A percentile compares a stretch with the other conserved stretches of the same genome.
phyloP scores from a whole-genome alignment of 1,284 basidiomycete species.

The Cutaneotrichosporon daszewskae region DNA sequence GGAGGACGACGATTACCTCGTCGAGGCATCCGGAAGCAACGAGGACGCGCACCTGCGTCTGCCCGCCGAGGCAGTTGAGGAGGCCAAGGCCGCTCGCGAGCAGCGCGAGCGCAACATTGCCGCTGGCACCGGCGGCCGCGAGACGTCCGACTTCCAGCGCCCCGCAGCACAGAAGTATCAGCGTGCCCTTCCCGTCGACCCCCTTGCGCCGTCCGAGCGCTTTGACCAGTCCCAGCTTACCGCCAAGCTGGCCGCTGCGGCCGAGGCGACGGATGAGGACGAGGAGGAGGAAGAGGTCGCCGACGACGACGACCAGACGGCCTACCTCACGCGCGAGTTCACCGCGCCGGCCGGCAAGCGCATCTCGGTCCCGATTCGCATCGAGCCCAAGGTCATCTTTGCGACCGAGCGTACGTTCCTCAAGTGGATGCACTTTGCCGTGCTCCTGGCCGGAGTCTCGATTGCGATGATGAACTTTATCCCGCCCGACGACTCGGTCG shows the following conservation, averaged over 20 bases:
- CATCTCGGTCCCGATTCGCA: conserved; percentile 84
- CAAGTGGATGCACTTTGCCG: conserved; percentile 89
- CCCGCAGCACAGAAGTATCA: conserved; percentile 32
- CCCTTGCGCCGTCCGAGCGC: conserved; percentile 68
- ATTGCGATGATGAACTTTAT: conserved; percentile 87
- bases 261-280: conserved; percentile 42
- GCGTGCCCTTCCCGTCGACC: conserved; percentile 65
- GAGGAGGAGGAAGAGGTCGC: conserved; percentile 46
- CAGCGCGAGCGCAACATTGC: conserved; percentile 73
- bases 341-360: conserved; percentile 75
- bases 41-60: conserved; percentile 74
- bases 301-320: conserved; percentile 37
- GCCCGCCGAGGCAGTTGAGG: conserved; percentile 62
- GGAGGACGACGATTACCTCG: conserved; percentile 63
- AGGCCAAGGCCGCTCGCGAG: conserved; percentile 73
- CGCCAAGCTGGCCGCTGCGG: conserved; percentile 57
- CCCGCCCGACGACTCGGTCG: conserved; percentile 64
- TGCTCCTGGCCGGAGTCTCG: conserved; percentile 81
- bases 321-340: conserved; percentile 64
- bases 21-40: conserved; percentile 54
- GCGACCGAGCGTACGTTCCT: conserved; percentile 67
- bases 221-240: conserved; percentile 62
- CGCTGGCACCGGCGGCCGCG: conserved; percentile 44
- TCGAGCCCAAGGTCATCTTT: conserved; percentile 94
- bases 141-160: conserved; percentile 13